Conservation (phyloP, 306 rosid species). For the Vigna reflexopilosa region DNA sequence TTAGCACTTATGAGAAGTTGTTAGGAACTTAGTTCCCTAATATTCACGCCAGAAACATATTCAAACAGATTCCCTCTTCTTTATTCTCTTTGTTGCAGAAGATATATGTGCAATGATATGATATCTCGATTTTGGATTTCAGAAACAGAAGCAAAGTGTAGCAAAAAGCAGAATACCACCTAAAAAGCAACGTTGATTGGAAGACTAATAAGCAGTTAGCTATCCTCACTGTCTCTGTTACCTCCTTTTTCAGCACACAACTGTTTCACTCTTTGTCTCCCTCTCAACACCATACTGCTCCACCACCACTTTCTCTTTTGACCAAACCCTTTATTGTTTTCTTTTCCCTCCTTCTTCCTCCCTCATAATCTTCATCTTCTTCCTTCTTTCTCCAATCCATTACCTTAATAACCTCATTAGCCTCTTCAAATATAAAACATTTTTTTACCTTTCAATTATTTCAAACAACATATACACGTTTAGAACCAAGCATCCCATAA, state of each 20-base stretch:
- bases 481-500: not conserved
- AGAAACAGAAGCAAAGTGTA: slow-evolving; percentile 48
- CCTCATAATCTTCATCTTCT: slow-evolving; percentile 16
- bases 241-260: slow-evolving; percentile 40
- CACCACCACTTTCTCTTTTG: slow-evolving; percentile 59
- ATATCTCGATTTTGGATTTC: slow-evolving; percentile 42
- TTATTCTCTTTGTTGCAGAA: slow-evolving; percentile 21
- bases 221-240: slow-evolving; percentile 51
- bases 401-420: not conserved
- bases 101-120: not conserved
- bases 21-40: slow-evolving; percentile 6
- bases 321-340: slow-evolving; percentile 48
- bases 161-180: slow-evolving; percentile 54
- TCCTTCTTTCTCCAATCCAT: slow-evolving; percentile 23
- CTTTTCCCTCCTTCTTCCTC: slow-evolving; percentile 30
- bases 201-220: slow-evolving; percentile 49
- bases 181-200: slow-evolving; percentile 61
- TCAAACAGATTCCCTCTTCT: slow-evolving; percentile 48
- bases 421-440: not conserved
- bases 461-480: not conserved
- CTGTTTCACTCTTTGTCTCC: slow-evolving; percentile 45
- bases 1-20: slow-evolving; percentile 9
- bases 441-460: not conserved
- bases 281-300: slow-evolving; percentile 48
- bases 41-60: slow-evolving; percentile 44